Conservation (phyloP, 345 rosid species). For the Orychophragmus violaceus region DNA sequence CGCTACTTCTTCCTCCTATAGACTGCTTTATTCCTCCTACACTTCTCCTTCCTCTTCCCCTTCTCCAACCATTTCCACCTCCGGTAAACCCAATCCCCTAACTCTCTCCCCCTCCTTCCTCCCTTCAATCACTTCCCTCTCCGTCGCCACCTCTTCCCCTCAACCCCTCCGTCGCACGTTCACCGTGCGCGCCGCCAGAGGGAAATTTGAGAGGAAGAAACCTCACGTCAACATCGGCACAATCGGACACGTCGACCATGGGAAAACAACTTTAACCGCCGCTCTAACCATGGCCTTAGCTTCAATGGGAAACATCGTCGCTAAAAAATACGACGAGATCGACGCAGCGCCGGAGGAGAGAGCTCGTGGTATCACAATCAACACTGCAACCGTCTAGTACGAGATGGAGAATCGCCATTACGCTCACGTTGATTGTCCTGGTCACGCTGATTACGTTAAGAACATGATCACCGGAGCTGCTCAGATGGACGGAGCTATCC, state of each 20-base stretch:
- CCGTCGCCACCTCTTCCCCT: constrained; percentile 16
- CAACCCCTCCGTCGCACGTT: constrained; percentile 25
- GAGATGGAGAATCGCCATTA: constrained; percentile 66
- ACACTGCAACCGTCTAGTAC: constrained; percentile 74
- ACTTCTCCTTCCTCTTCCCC: not conserved
- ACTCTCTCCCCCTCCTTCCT: constrained; percentile 60
- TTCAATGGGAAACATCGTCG: constrained; percentile 46
- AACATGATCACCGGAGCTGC: constrained; percentile 85
- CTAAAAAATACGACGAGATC: constrained; percentile 68
- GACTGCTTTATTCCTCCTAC: constrained; percentile 29
- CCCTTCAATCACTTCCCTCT: constrained; percentile 27
- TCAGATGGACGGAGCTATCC: constrained; percentile 86
- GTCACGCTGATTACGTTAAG: constrained; percentile 82
- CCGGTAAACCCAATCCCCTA: constrained; percentile 28
- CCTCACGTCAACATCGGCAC: constrained; percentile 79
- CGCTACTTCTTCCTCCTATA: constrained; percentile 34
- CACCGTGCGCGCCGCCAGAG: constrained; percentile 60
- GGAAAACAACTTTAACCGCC: constrained; percentile 70
- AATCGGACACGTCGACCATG: constrained; percentile 67
- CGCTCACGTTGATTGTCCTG: constrained; percentile 80
- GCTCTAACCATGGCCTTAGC: constrained; percentile 73
- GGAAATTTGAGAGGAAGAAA: constrained; percentile 76
- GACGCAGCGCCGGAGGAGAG: constrained; percentile 78
- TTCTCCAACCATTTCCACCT: not conserved
- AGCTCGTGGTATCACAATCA: constrained; percentile 72